Evolutionary conservation across 2,329 filamentous ascomycete genomes (phyloP).

Genomic region (Stemphylium lycopersici): DNA sequence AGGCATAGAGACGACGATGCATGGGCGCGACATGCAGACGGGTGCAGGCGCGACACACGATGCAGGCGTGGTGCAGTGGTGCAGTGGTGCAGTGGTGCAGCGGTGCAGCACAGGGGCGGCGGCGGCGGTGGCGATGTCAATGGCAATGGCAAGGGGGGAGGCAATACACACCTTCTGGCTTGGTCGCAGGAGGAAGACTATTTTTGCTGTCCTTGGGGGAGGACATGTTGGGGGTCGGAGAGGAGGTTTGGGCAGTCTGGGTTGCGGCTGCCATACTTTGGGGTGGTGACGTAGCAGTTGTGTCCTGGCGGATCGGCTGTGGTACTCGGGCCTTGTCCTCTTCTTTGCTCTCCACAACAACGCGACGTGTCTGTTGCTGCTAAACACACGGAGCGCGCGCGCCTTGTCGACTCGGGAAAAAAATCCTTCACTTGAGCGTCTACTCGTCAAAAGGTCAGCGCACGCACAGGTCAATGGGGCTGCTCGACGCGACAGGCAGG

Average conservation of each 20-base stretch:
- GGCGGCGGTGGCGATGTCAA: background rate
- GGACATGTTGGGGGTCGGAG: slow-evolving; percentile 48
- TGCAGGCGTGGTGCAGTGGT: background rate
- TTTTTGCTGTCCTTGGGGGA: slow-evolving; percentile 48
- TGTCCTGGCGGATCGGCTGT: slow-evolving; percentile 39
- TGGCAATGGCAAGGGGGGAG: slow-evolving; percentile 3
- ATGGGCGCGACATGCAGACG: slow-evolving; percentile 12
- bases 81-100: background rate
- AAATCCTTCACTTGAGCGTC: background rate
- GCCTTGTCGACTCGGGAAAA: slow-evolving; percentile 5
- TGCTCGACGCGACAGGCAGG: slow-evolving; percentile 18
- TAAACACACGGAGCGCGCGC: slow-evolving; percentile 18
- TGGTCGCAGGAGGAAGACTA: slow-evolving; percentile 38
- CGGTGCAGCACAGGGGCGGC: background rate
- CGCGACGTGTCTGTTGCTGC: slow-evolving; percentile 25
- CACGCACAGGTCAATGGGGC: slow-evolving; percentile 14
- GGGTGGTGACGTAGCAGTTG: slow-evolving; percentile 46
- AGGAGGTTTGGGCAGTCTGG: slow-evolving; percentile 43
- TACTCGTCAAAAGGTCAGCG: slow-evolving; percentile 14
- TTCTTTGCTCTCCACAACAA: slow-evolving; percentile 29
- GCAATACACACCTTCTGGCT: slow-evolving; percentile 44
- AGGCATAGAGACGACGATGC: slow-evolving; percentile 20
- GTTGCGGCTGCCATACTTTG: slow-evolving; percentile 45
- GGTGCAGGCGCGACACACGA: background rate
- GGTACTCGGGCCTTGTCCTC: slow-evolving; percentile 31